These are phyloP conservation scores for Blastobotrys elegans DNA, from an alignment of 1,139 yeast species.

Conservation along the genomic window DNA sequence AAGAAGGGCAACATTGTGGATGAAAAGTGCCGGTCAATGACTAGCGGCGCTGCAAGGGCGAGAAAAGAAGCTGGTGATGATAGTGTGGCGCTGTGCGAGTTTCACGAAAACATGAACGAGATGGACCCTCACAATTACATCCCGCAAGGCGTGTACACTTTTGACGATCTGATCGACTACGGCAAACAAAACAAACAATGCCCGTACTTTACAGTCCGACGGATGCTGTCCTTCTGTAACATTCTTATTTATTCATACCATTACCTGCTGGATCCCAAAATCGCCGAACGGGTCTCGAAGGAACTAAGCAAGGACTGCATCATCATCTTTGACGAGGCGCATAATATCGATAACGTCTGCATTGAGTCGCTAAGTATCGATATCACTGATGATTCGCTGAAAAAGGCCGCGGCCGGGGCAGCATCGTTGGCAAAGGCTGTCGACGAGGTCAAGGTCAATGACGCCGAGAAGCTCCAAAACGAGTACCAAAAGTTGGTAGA, in stretches of 20 bases:
- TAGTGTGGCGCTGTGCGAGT: conserved; percentile 65
- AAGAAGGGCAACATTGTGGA: conserved; percentile 92
- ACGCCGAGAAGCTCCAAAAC: conserved; percentile 75
- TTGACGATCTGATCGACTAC: conserved; percentile 71
- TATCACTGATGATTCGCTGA: conserved; percentile 74
- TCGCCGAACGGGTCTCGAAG: conserved; percentile 89
- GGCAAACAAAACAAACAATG: conserved; percentile 79
- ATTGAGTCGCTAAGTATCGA: conserved; percentile 92
- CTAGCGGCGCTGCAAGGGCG: conserved; percentile 81
- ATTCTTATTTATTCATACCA: conserved; percentile 94
- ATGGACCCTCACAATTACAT: conserved; percentile 82
- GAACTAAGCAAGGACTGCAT: conserved; percentile 91
- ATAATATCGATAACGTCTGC: conserved; percentile 96
- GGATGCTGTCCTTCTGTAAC: conserved; percentile 96
- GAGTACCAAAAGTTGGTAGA: conserved; percentile 90
- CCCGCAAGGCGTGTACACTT: conserved; percentile 92
- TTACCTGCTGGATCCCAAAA: conserved; percentile 91
- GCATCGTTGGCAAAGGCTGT: conserved; percentile 67
- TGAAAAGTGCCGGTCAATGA: conserved; percentile 90
- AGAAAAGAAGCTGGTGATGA: conserved; percentile 60
- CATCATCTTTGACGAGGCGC: conserved; percentile 96
- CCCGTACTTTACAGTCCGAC: conserved; percentile 95
- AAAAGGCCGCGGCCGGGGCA: conserved; percentile 79
- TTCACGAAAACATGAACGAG: conserved; percentile 82
- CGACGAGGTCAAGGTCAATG: conserved; percentile 76